Evolutionary conservation across 208 protist genomes (phyloP).

Genomic region (Porcisia deanei): DNA sequence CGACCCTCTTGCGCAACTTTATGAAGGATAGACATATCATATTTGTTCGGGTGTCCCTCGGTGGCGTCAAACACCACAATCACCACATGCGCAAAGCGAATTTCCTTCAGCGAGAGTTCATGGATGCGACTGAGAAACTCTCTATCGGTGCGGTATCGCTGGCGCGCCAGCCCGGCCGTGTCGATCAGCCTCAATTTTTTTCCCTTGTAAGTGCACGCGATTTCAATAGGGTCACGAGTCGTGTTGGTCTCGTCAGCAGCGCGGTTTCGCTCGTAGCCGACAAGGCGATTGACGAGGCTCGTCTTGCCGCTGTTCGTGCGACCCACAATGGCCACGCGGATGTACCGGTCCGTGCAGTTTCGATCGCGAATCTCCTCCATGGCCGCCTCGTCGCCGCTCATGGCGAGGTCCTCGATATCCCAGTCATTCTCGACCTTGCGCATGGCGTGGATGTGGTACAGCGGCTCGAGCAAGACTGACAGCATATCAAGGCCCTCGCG

Average conservation of each 20-base stretch:
- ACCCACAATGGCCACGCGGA: slow-evolving; percentile 92
- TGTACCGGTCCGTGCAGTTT: slow-evolving; percentile 80
- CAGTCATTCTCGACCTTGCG: slow-evolving; percentile 82
- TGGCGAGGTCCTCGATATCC: slow-evolving; percentile 87
- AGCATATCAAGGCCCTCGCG: slow-evolving; percentile 79
- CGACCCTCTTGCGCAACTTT: slow-evolving; percentile 83
- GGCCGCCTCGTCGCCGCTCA: slow-evolving; percentile 77
- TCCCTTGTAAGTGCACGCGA: slow-evolving; percentile 88
- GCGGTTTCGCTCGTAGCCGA: slow-evolving; percentile 89
- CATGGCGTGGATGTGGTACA: slow-evolving; percentile 84
- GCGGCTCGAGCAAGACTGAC: slow-evolving; percentile 65
- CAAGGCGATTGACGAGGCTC: slow-evolving; percentile 93
- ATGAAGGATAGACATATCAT: slow-evolving; percentile 91
- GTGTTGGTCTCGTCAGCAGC: slow-evolving; percentile 86
- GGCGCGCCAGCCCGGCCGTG: slow-evolving; percentile 81
- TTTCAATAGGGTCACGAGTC: slow-evolving; percentile 91
- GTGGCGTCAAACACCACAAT: slow-evolving; percentile 92
- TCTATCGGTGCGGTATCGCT: slow-evolving; percentile 76
- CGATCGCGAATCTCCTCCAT: slow-evolving; percentile 90
- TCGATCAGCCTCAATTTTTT: slow-evolving; percentile 90
- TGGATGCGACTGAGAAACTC: slow-evolving; percentile 87
- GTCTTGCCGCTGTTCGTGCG: slow-evolving; percentile 94
- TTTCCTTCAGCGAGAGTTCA: slow-evolving; percentile 73
- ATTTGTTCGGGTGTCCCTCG: slow-evolving; percentile 92
- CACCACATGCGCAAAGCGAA: slow-evolving; percentile 87